A percentile compares a stretch with the other conserved stretches of the same genome.
Conservation (phyloP, 148 eudicot species). For the Camellia granthamiana region DNA sequence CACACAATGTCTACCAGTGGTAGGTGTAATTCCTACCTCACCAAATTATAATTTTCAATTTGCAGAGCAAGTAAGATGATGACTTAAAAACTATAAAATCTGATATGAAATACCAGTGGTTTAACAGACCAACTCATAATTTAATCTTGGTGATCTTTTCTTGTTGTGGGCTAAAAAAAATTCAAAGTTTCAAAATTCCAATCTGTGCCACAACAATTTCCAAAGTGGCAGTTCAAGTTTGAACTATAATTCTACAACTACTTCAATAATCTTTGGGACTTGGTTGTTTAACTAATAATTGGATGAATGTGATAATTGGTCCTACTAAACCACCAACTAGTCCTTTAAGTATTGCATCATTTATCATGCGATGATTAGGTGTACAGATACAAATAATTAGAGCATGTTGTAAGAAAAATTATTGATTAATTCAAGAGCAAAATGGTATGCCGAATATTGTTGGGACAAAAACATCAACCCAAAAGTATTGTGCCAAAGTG, state of each 20-base stretch:
- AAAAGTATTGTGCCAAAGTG: too few species aligned
- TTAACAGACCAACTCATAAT: not conserved
- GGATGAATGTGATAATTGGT: not conserved
- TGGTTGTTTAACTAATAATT: constrained; percentile 4
- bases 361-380: not conserved
- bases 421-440: too few species aligned
- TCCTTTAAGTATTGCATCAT: not conserved
- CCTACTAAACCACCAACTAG: not conserved
- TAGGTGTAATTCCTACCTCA: constrained; percentile 3
- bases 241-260: not conserved
- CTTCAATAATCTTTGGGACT: not conserved
- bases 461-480: too few species aligned
- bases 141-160: not conserved
- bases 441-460: too few species aligned
- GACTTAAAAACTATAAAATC: not conserved
- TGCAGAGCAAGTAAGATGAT: not conserved
- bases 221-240: constrained; percentile 12
- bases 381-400: not conserved
- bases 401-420: not conserved
- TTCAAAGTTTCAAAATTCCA: not conserved
- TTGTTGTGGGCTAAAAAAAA: not conserved
- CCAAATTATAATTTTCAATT: not conserved
- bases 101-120: not conserved
- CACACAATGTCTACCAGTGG: too few species aligned
- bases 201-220: not conserved